phyloP scores from a whole-genome alignment of 2,329 filamentous ascomycete species.

The Nothopassalora personata region DNA sequence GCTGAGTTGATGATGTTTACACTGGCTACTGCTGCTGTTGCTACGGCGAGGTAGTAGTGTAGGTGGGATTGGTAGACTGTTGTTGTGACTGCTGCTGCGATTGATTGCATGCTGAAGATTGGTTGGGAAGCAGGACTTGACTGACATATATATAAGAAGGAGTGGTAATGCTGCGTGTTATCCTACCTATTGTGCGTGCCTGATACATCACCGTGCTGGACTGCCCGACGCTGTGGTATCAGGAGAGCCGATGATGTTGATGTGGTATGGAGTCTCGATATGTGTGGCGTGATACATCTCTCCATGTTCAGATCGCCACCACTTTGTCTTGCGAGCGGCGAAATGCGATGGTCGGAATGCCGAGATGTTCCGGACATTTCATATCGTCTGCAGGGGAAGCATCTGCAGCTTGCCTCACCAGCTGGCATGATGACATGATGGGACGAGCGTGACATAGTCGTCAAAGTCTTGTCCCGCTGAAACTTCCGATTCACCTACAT shows the following conservation, averaged over 20 bases:
- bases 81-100: not conserved
- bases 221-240: not conserved
- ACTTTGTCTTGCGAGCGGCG: not conserved
- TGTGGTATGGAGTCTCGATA: not conserved
- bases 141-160: not conserved
- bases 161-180: not conserved
- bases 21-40: not conserved
- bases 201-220: not conserved
- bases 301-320: no score
- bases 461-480: no score
- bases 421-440: not conserved
- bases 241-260: not conserved
- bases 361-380: no score
- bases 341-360: no score
- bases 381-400: no score
- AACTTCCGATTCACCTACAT: no score
- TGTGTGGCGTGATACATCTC: not conserved
- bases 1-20: not conserved
- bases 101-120: not conserved
- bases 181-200: not conserved
- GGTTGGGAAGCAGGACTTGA: not conserved
- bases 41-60: not conserved
- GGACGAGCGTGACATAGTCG: no score
- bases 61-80: constrained; percentile 2
- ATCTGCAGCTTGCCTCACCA: no score